phyloP scores from a whole-genome alignment of 352 stramenopile genomes.

The Phytophthora rubi region DNA sequence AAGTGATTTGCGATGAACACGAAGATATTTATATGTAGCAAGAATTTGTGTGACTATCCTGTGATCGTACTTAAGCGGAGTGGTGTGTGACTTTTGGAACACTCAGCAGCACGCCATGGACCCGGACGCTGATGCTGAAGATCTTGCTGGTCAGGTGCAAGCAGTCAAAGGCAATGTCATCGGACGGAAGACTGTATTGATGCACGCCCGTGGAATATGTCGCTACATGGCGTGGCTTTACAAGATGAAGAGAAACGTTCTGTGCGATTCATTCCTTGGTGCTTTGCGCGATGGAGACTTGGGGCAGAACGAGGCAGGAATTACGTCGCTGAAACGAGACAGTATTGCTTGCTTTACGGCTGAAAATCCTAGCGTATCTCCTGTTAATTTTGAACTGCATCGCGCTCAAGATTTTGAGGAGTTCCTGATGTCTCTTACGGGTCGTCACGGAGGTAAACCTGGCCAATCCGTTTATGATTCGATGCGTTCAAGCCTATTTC shows the following conservation, averaged over 20 bases:
- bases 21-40: too few species aligned
- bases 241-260: not conserved
- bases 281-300: not conserved
- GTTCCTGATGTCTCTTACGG: slow-evolving; percentile 1
- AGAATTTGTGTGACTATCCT: too few species aligned
- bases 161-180: too few species aligned
- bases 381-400: slow-evolving; percentile 2
- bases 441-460: not conserved
- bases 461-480: slow-evolving; percentile 2
- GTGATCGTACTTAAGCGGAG: too few species aligned
- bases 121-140: too few species aligned
- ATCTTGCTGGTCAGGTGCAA: too few species aligned
- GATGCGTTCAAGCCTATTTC: slow-evolving; percentile 11
- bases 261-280: not conserved
- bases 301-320: not conserved
- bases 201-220: too few species aligned
- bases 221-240: too few species aligned
- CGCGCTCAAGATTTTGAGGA: slow-evolving; percentile 4
- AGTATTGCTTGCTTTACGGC: not conserved
- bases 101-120: too few species aligned
- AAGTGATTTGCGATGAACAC: too few species aligned
- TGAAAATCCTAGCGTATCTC: not conserved
- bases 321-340: not conserved
- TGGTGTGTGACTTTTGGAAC: too few species aligned
- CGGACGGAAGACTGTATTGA: too few species aligned